Evolutionary conservation across 148 eudicot species (phyloP), one percentile per base, ranked within the genome.

Genomic region (Heliosperma pusillum): DNA sequence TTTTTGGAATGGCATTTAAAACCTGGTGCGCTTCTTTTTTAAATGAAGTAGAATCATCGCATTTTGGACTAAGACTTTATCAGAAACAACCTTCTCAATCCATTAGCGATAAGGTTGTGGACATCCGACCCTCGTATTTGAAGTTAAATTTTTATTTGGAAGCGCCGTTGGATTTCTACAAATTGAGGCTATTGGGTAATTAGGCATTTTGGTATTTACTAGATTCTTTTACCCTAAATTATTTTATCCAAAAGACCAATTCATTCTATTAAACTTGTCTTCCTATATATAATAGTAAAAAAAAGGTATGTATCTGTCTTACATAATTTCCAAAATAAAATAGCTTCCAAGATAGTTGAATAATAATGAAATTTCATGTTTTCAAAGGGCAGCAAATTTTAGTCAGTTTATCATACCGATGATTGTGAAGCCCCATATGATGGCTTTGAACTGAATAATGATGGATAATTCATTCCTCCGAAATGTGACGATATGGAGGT

Each of bases 381-480:
- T 50, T 2, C 19, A 50, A 50, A 2, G 45, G 55, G 15, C 55
- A 50, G 17, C 55, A 50, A 13, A 50, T 50, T 50, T 66, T 11
- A 70, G 63, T 29, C 62, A 69, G 47, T 70, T 70, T 68, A 79
- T 52, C 57, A 58, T 88, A 95, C 96, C 84, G 86, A 76, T 66
- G 91, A 72, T 70, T 88, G 90, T 71, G 97, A 85, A 81, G 92
- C 81, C 66, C 88, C 90, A 80, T 83, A 82, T 61, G 96, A 76
- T 10, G 97, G 93, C 73, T 89, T 88, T 77, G 98, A 92, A 80
- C 93, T 94, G 81, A 94, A 94, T 80, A 94, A 80, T 29, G 98
- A 92, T 1, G 97, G 98, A 77, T 95, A 95, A 79, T 81, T 95
- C 97, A 90, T 90, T 79, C 98, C 98, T 76, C 98, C 98, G 85